Percentiles rank a stretch among this genome's conserved stretches.
Evolutionary conservation across 805 yeast genomes (phyloP).

Genomic region (Monosporozyma servazzii): DNA sequence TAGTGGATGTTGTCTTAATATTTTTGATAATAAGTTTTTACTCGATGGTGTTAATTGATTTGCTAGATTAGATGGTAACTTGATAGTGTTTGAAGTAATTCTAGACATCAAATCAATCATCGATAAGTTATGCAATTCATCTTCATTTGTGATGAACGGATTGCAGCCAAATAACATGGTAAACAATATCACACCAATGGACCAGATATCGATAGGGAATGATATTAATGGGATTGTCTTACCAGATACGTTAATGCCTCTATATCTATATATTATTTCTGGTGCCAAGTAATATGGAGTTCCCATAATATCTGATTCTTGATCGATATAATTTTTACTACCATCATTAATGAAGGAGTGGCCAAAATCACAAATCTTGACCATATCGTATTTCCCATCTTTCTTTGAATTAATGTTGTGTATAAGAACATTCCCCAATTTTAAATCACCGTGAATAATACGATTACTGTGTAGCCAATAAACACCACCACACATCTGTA

Average conservation of each 20-base stretch:
- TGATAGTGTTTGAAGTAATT: conserved; percentile 49
- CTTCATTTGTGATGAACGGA: conserved; percentile 49
- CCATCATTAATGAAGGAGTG: conserved; percentile 62
- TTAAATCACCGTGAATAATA: conserved; percentile 12
- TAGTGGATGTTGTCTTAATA: conserved; percentile 65
- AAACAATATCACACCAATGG: conserved; percentile 87
- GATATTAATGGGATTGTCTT: conserved; percentile 73
- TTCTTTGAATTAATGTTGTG: conserved; percentile 40
- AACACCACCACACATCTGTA: conserved; percentile 87
- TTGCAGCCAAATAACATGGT: conserved; percentile 65
- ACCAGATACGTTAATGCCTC: conserved; percentile 40
- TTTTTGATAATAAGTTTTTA: conserved; percentile 51
- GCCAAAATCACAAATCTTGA: conserved; percentile 57
- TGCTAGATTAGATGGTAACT: conserved; percentile 35
- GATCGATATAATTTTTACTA: conserved; percentile 69
- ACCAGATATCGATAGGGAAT: conserved; percentile 92
- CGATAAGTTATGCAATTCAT: conserved; percentile 48
- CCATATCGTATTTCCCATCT: conserved; percentile 49
- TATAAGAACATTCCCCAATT: conserved; percentile 38
- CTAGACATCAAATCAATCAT: conserved; percentile 77
- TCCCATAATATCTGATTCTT: conserved; percentile 36
- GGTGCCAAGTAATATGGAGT: conserved; percentile 98
- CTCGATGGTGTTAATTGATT: not conserved
- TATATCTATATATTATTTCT: conserved; percentile 44
- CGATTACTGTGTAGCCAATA: conserved; percentile 81